Base-by-base conservation (phyloP, 257 asterid genomes). In the Salvia miltiorrhiza region DNA sequence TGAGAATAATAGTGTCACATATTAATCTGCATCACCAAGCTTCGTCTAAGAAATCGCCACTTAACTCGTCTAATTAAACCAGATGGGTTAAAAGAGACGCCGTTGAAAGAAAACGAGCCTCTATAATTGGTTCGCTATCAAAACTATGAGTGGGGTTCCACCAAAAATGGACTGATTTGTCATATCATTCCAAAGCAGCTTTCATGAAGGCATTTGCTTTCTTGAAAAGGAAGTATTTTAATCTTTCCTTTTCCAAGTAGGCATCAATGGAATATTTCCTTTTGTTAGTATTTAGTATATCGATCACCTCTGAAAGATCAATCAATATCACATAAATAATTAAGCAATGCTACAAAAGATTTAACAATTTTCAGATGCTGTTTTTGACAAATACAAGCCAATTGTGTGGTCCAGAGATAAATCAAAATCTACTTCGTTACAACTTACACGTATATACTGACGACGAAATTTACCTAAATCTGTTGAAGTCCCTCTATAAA, bases 201-300 rank as follows among this genome's bases (percentile, higher is more conserved):
- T 63, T 11, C 63, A 21, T 57, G 26, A 57, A 70, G 62, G 56
- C 41, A 44, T 58, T n/a, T 8, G 47, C 53, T 79, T 82, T 69
- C 82, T 79, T 77, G 61, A 47, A 39, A 65, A 71, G 72, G 77
- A 73, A 77, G 79, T 43, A 69, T 32, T 70, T 65, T 68, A 19
- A 75, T 68, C 68, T 72, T 53, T 37, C 54, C 69, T 61, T 65
- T 77, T n/a, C 65, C 17, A 32, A 57, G 54, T 32, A 67, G 66
- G 69, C 41, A 24, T 23, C 30, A 21, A 20, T 21, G 13, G 14
- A 45, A 52, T 52, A 63, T 49, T 33, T 23, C 2, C 37, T 54
- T 75, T 56, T 43, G 59, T 52, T 41, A 11, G 9, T 66, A 53
- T 37, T 67, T 35, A 21, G n/a, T 28, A 69, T 23, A 7, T 2